Evolutionary conservation across 2,329 filamentous ascomycete genomes (phyloP).

Genomic region (Colletotrichum sp.): DNA sequence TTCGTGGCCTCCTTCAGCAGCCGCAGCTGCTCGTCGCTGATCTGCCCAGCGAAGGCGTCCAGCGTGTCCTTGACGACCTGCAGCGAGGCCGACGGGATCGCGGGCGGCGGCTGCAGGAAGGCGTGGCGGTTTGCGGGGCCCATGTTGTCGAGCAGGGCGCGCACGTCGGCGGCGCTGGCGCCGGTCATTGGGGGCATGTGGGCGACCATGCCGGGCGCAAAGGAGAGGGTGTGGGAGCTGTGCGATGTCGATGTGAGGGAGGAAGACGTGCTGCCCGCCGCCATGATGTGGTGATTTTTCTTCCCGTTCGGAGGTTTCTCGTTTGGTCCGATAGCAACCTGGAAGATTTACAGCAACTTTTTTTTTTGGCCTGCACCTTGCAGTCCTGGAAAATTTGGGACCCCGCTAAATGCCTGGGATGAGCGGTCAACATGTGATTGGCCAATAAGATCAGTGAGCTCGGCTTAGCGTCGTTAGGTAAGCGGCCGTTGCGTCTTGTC

Average conservation of each 20-base stretch:
- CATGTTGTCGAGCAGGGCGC: slow-evolving; percentile 62
- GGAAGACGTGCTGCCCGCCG: slow-evolving; percentile 57
- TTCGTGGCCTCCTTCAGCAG: slow-evolving; percentile 71
- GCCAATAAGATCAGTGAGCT: slow-evolving; percentile 1
- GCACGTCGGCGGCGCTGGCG: slow-evolving; percentile 41
- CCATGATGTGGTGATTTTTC: slow-evolving; percentile 10
- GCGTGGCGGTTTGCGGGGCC: slow-evolving; percentile 66
- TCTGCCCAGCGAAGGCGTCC: slow-evolving; percentile 76
- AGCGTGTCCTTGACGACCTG: slow-evolving; percentile 81
- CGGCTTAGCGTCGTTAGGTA: neutral
- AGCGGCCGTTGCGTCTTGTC: neutral
- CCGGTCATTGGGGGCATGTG: slow-evolving; percentile 23
- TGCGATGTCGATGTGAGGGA: slow-evolving; percentile 51
- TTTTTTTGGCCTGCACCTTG: neutral
- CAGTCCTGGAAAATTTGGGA: slow-evolving; percentile 16
- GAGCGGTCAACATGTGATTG: slow-evolving; percentile 2
- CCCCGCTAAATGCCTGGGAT: slow-evolving; percentile 12
- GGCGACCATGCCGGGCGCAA: slow-evolving; percentile 48
- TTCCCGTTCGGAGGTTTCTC: neutral
- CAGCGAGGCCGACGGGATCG: slow-evolving; percentile 73
- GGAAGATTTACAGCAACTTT: slow-evolving; percentile 12
- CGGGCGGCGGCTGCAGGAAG: slow-evolving; percentile 76
- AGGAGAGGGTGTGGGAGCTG: slow-evolving; percentile 69
- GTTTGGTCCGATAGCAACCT: neutral
- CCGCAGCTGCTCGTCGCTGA: slow-evolving; percentile 75